Evolutionary conservation across 306 rosid genomes (phyloP), one percentile per base, ranked within the genome.

Genomic region (Acacia acuminata): DNA sequence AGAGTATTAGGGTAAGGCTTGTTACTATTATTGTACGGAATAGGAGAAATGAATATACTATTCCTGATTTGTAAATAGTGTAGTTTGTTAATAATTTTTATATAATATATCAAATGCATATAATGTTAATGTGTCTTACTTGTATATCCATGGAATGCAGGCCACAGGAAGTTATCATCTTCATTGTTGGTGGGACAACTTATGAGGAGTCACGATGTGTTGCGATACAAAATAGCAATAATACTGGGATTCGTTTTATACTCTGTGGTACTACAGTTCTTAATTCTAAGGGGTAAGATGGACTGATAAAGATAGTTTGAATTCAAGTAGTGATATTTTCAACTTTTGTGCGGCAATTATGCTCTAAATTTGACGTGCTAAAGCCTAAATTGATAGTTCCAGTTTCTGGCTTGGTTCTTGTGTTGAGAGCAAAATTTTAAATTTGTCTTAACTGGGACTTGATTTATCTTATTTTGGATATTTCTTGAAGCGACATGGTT

Each of bases 131-230:
- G 34, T 83, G 60, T n/a, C 84, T 71, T 69, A 85, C 82, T 56
- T 76, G 76, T 68, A 3, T 79, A 38, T 84, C 56, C 63, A 61
- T 85, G 70, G 73, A 82, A 85, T 66, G 81, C 97, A 94, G 97
- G 92, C 97, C 94, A 0, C 98, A 94, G 87, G 99, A 94, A 24
- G 99, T 96, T 48, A 76, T 96, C 84, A 94, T 96, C 79, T 94
- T 94, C 87, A 85, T 96, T 82, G 94, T 96, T 73, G 99, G 99
- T 58, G 99, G 98, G 77, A 94, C 99, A 53, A 96, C 98, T 65
- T 96, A 96, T 45, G 99, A 94, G 87, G 99, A 96, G 83, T 88
- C 97, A 44, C 92, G 96, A 22, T 88, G 88, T 73, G 98, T 94
- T 87, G 96, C 97, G 48, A 82, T 91, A 71, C 99, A 91, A 84